phyloP scores from a whole-genome alignment of 345 rosid genomes.

The Hypericum androsaemum region DNA sequence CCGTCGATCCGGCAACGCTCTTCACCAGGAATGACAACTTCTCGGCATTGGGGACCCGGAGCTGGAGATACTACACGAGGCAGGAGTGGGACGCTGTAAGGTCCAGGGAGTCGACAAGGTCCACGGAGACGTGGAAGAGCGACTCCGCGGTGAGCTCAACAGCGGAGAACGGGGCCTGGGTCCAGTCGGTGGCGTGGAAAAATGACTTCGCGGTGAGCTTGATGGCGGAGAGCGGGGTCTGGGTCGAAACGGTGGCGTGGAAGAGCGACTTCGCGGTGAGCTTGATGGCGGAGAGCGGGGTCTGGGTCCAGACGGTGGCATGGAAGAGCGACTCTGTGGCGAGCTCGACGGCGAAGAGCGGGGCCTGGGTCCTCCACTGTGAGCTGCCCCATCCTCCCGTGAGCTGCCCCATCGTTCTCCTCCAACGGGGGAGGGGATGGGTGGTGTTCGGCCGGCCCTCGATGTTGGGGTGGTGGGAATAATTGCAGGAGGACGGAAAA shows the following conservation, averaged over 20 bases:
- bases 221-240: conserved; percentile 51
- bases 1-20: conserved; percentile 76
- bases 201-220: too few relatives aligned
- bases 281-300: conserved; percentile 18
- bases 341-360: conserved; percentile 20
- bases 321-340: conserved; percentile 48
- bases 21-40: conserved; percentile 81
- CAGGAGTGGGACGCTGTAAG: conserved; percentile 49
- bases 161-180: conserved; percentile 50
- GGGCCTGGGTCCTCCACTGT: too few relatives aligned
- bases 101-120: conserved; percentile 63
- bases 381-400: too few relatives aligned
- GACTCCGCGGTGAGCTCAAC: conserved; percentile 67
- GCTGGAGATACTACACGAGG: conserved; percentile 86
- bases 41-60: conserved; percentile 52
- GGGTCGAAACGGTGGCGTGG: conserved; percentile 35
- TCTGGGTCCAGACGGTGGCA: conserved; percentile 58
- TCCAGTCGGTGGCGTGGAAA: conserved; percentile 65
- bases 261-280: too few relatives aligned
- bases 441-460: too few relatives aligned
- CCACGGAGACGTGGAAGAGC: conserved; percentile 72
- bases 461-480: too few relatives aligned
- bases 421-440: too few relatives aligned
- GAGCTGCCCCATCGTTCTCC: too few relatives aligned
- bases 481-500: too few relatives aligned